phyloP scores from a whole-genome alignment of 371 early-diverging fungal species.

The Haplosporangium sp. region DNA sequence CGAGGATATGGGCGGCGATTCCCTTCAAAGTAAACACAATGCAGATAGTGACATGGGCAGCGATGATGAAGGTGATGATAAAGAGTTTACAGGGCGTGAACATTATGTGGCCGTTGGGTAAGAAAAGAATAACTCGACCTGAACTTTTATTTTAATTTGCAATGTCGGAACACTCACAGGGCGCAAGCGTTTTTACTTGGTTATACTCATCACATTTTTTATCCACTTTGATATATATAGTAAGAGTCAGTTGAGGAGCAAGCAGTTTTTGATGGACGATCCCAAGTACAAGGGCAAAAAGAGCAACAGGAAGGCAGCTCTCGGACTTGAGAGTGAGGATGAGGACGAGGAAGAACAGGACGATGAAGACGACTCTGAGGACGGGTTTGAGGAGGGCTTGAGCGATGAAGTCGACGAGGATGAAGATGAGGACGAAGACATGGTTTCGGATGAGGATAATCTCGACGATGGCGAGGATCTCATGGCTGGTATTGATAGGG shows the following conservation, averaged over 20 bases:
- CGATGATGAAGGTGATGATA: constrained; percentile 56
- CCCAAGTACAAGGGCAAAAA: constrained; percentile 83
- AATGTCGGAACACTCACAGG: background rate
- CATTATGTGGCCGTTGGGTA: constrained; percentile 80
- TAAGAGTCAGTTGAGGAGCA: constrained; percentile 74
- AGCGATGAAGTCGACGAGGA: constrained; percentile 5
- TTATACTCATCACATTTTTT: background rate
- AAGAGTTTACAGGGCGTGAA: constrained; percentile 62
- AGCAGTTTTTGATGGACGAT: constrained; percentile 74
- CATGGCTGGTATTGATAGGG: constrained; percentile 40
- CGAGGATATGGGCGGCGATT: constrained; percentile 67
- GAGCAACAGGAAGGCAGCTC: constrained; percentile 72
- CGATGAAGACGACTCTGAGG: constrained; percentile 46
- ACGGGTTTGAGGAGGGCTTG: constrained; percentile 34
- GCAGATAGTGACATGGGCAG: constrained; percentile 62
- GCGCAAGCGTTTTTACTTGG: background rate
- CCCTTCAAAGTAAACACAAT: constrained; percentile 57
- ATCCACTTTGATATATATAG: constrained; percentile 21
- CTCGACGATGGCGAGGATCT: constrained; percentile 57
- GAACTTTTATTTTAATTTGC: background rate
- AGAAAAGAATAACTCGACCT: background rate
- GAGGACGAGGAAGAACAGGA: constrained; percentile 50
- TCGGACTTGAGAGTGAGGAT: constrained; percentile 61
- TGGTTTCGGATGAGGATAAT: constrained; percentile 38
- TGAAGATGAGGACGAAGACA: constrained; percentile 60